Base-by-base conservation (phyloP, 352 stramenopile genomes). In the Nothophytophthora sp. region DNA sequence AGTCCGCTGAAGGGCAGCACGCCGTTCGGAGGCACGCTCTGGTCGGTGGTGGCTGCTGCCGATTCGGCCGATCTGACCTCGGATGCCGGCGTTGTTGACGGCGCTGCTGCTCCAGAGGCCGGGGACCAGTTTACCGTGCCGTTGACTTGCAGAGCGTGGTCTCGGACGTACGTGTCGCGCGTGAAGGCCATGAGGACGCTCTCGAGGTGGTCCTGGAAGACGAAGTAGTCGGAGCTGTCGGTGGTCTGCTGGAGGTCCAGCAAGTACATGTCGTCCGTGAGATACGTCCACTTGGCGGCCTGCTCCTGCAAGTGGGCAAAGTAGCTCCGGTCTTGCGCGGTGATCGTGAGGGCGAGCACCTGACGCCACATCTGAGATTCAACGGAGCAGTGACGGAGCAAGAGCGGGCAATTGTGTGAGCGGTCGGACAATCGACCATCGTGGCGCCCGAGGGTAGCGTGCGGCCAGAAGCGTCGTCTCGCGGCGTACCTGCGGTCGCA, bases 221-320 rank as follows among this genome's bases (percentile, higher is more conserved):
- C 76, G 57, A 93, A 91, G 44, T 91, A 90, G 50, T 93, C 79
- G 28, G 59, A 86, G 48, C 73, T 88, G 67, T 90, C 70, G 40
- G 86, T 74, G 4, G 75, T 74, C 41, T 87, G 80, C 63, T 91
- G 78, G n/a, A 91, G 67, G 37, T 93, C 82, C 15, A 93, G 67
- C 39, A 86, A 55, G 56, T 90, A 91, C 73, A 93, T 88, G 55
- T 84, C 74, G 48, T 91, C 82, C 0, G 78, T 91, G 36, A 86
- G 61, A 40, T 84, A 87, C 5, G 47, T 68, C 63, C 59, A 81
- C 15, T 56, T 40, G 11, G 34, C 25, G 5, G 65, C 70, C 34
- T 81, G 66, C 8, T 50, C 48, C 27, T 70, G 50, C 32, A 91
- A 69, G 32, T 68, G 20, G 18, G 76, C 34, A 55, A 88, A 93